phyloP scores from a whole-genome alignment of 2,329 filamentous ascomycete species.

The Penicillium sp. region DNA sequence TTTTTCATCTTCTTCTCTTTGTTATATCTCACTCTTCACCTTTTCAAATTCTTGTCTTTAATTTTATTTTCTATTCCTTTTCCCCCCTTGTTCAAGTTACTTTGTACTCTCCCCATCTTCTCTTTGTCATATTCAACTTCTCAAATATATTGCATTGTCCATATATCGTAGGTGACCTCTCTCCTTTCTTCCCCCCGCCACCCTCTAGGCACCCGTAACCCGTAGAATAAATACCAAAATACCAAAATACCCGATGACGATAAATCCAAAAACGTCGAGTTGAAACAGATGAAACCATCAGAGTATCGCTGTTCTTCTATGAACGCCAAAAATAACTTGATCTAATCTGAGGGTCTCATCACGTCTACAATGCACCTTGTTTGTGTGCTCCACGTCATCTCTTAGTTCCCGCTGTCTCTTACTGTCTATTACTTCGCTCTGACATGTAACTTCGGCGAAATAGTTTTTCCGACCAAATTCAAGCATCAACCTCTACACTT shows the following conservation, averaged over 20 bases:
- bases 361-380: not conserved
- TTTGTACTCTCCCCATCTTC: not conserved
- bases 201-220: not conserved
- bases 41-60: not conserved
- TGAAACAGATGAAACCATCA: slow-evolving; percentile 30
- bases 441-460: slow-evolving; percentile 17
- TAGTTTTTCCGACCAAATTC: slow-evolving; percentile 22
- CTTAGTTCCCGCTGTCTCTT: not conserved
- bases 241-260: slow-evolving; percentile 34
- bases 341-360: slow-evolving; percentile 55
- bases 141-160: not conserved
- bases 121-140: slow-evolving; percentile 2
- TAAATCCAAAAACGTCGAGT: slow-evolving; percentile 19
- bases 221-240: slow-evolving; percentile 10
- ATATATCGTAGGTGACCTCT: not conserved
- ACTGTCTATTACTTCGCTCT: not conserved
- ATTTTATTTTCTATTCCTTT: not conserved
- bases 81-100: not conserved
- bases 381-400: not conserved
- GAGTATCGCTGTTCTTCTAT: slow-evolving; percentile 38
- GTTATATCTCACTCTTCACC: not conserved
- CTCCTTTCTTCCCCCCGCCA: not conserved
- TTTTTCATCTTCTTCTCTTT: not conserved
- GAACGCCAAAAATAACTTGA: slow-evolving; percentile 54
- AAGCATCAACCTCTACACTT: slow-evolving; percentile 8